Conservation (phyloP, 805 yeast species). For the Diddensiella santjacobensis region DNA sequence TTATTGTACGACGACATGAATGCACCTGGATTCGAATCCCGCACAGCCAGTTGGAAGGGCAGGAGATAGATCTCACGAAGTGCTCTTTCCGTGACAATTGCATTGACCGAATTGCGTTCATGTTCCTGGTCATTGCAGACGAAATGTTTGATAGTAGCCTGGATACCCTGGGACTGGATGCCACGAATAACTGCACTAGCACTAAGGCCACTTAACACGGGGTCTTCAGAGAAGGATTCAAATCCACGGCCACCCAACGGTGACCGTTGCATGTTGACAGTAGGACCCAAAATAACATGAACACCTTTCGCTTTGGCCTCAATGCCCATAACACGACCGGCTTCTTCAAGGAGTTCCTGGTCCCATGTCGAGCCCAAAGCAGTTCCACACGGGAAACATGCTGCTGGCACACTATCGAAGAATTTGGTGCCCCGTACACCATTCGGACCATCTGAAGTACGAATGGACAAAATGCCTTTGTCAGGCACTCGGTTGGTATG, state of each 20-base stretch:
- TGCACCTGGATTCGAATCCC: constrained; percentile 49
- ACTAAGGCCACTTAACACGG: constrained; percentile 43
- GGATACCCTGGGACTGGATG: constrained; percentile 47
- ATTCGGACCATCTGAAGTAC: constrained; percentile 60
- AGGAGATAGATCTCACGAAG: constrained; percentile 60
- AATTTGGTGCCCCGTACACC: constrained; percentile 59
- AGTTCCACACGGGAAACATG: constrained; percentile 60
- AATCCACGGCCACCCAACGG: constrained; percentile 63
- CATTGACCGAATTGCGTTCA: constrained; percentile 46
- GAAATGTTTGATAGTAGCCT: constrained; percentile 59
- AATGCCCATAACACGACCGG: constrained; percentile 50
- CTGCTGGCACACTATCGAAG: constrained; percentile 50
- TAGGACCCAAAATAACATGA: constrained; percentile 48
- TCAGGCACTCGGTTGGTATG: constrained; percentile 43
- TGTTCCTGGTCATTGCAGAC: constrained; percentile 63
- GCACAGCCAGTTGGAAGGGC: constrained; percentile 59
- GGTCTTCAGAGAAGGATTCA: constrained; percentile 62
- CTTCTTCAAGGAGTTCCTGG: constrained; percentile 44
- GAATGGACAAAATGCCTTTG: constrained; percentile 43
- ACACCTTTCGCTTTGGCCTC: constrained; percentile 55
- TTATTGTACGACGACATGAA: constrained; percentile 64
- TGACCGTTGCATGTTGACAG: constrained; percentile 51
- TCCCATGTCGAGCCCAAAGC: constrained; percentile 57
- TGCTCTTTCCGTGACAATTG: constrained; percentile 55
- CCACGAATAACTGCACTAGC: constrained; percentile 53